Base-by-base conservation (phyloP, 2,329 filamentous ascomycete genomes). In the Fusarium sp. region DNA sequence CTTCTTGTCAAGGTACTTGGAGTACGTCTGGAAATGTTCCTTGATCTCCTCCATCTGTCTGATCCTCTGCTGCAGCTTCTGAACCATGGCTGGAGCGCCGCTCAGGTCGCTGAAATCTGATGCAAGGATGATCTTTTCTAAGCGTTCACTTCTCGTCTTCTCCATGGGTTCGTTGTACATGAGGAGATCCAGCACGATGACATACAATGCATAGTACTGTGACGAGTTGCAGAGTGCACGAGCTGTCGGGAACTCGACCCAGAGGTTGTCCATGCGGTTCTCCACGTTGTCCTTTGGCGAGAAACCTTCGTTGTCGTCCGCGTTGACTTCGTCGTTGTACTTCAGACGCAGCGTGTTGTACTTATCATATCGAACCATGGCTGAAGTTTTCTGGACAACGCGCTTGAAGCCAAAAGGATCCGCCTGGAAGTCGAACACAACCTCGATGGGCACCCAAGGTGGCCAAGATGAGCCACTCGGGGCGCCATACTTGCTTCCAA, bases 41-140 rank as follows among this genome's bases (percentile, higher is more conserved):
- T 98, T 98, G 86, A 99, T 98, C 79, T 98, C 95, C 80, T 98
- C 95, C 24, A 99, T 89, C 81, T 98, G 95, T 60, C 94, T 91
- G 77, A 99, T 98, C 10, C 97, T 93, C 78, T 97, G 93, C 82
- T 99, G 97, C 29, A 99, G 88, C 80, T 92, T 93, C 80, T 93
- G 92, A 33, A 99, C 95, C 91, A 98, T 96, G 81, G 96, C 94
- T 0, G 97, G 97, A 5, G 96, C 94, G 60, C 97, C 97, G 67
- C 95, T 92, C 50, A 99, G 88, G 81, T 99, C 97, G 82, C 96
- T 99, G 81, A 99, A 99, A 83, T 99, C 97, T 0, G 97, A 98
- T 2, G 96, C 97, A 58, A 99, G 90, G 92, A 99, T 98, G 77
- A 99, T 99, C 88, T 98, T 98, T 83, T 99, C 97, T 18, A 99